Conservation (phyloP, 768 basidiomycete genomes). For the Rhodosporidiobolus odoratus region DNA sequence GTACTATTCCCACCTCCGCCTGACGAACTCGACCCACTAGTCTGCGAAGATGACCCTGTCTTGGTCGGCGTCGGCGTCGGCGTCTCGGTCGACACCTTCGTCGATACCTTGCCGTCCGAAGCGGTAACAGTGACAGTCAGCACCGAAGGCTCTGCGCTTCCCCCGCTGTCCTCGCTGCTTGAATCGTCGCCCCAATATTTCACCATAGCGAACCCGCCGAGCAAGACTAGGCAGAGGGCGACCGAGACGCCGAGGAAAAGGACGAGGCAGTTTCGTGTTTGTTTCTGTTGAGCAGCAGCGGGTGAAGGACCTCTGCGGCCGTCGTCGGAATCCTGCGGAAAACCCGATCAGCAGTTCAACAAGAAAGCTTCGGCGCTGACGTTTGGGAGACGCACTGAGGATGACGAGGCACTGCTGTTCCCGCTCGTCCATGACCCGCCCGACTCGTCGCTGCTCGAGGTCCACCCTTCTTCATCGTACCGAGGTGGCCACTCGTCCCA, state of each 20-base stretch:
- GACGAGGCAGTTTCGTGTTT: neutral
- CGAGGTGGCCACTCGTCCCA: conserved; percentile 1
- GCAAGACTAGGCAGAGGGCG: conserved; percentile 8
- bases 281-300: neutral
- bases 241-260: conserved; percentile 8
- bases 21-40: neutral
- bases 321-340: neutral
- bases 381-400: neutral
- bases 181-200: neutral
- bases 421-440: neutral
- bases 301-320: neutral
- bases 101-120: neutral
- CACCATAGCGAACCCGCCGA: neutral
- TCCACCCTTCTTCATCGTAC: conserved; percentile 1
- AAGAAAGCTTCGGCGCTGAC: no score
- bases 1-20: no score
- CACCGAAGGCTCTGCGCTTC: neutral
- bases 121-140: conserved; percentile 2
- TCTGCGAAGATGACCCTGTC: no score
- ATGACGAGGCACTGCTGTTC: neutral
- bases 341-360: neutral
- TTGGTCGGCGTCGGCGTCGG: neutral
- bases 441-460: neutral
- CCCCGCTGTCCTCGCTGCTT: no score
- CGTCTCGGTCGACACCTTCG: neutral